Evolutionary conservation across 495 filamentous ascomycete species (phyloP), one percentile per base, ranked within the genome.

Genomic region (Daldinia grandis): DNA sequence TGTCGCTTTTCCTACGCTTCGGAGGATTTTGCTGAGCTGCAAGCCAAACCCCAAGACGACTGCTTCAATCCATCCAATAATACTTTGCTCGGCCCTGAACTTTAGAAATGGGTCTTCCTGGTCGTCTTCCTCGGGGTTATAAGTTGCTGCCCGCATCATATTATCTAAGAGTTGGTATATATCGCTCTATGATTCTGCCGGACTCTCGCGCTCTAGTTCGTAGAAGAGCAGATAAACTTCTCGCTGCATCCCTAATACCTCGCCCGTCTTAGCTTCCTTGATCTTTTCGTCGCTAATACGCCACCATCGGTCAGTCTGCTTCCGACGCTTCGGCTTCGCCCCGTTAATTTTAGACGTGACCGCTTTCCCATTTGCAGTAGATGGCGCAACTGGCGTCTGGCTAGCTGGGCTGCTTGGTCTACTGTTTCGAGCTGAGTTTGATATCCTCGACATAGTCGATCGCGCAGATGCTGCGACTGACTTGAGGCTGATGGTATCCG

Each of bases 171-270:
- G 62, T 30, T 49, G 63, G 65, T 37, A 60, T 44, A 51, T 5
- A 61, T 68, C 69, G 7, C 56, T 65, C 73, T 77, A 77, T 49
- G 69, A 66, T 56, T 74, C 75, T 35, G 71, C 66, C 71, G 66
- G 58, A 51, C 69, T 60, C 61, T 76, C 68, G 51, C 71, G 68
- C 17, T 93, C 92, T 66, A 94, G 78, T 78, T 98, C 95, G 76
- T 99, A 99, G 77, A 99, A 99, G 27, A 99, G 81, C 72, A 99
- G 80, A 78, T 98, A 99, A 0, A 98, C 95, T 78, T 98, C 95
- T 69, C 89, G 90, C 78, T 98, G 93, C 95, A 98, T 97, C 9
- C 87, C 86, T 59, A 99, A 76, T 21, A 99, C 93, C 58, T 99
- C 95, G 55, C 86, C 88, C 2, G 94, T 98, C 79, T 91, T 95